phyloP scores from a whole-genome alignment of 2,329 filamentous ascomycete genomes.

The Colletotrichum somersetense region DNA sequence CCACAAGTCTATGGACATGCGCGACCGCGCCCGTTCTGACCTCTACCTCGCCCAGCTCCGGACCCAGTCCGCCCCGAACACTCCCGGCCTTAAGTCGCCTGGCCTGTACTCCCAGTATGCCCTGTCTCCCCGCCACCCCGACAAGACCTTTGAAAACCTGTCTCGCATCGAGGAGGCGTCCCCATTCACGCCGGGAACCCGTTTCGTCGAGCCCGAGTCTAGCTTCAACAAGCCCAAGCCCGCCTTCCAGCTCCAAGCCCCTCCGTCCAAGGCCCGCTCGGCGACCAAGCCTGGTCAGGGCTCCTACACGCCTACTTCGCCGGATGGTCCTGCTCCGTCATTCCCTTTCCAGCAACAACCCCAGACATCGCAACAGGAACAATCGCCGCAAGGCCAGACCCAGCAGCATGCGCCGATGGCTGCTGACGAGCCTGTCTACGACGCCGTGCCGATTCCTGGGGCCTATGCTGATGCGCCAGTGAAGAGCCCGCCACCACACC shows the following conservation, averaged over 20 bases:
- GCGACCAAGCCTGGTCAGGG: slow-evolving; percentile 77
- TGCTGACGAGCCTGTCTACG: slow-evolving; percentile 87
- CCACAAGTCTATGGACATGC: slow-evolving; percentile 95
- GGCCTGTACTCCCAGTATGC: slow-evolving; percentile 59
- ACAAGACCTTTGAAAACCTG: slow-evolving; percentile 64
- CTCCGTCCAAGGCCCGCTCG: slow-evolving; percentile 81
- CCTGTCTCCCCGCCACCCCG: slow-evolving; percentile 57
- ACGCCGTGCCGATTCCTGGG: slow-evolving; percentile 87
- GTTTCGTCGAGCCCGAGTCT: slow-evolving; percentile 73
- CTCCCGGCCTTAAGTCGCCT: slow-evolving; percentile 83
- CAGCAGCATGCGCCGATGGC: slow-evolving; percentile 77
- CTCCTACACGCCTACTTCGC: slow-evolving; percentile 68
- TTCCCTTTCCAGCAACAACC: slow-evolving; percentile 55
- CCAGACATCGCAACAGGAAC: slow-evolving; percentile 62
- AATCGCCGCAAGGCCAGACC: slow-evolving; percentile 61
- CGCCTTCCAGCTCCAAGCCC: slow-evolving; percentile 88
- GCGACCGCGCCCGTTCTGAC: slow-evolving; percentile 93
- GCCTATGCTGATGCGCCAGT: slow-evolving; percentile 76
- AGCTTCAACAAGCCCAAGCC: slow-evolving; percentile 64
- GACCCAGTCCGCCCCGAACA: slow-evolving; percentile 92
- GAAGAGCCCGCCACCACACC: slow-evolving; percentile 63
- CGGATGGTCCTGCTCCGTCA: slow-evolving; percentile 53
- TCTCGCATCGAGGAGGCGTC: slow-evolving; percentile 57
- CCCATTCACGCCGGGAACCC: slow-evolving; percentile 66
- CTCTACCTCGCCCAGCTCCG: slow-evolving; percentile 91